phyloP scores from a whole-genome alignment of 352 stramenopile genomes.

The Globisporangium alternatum region DNA sequence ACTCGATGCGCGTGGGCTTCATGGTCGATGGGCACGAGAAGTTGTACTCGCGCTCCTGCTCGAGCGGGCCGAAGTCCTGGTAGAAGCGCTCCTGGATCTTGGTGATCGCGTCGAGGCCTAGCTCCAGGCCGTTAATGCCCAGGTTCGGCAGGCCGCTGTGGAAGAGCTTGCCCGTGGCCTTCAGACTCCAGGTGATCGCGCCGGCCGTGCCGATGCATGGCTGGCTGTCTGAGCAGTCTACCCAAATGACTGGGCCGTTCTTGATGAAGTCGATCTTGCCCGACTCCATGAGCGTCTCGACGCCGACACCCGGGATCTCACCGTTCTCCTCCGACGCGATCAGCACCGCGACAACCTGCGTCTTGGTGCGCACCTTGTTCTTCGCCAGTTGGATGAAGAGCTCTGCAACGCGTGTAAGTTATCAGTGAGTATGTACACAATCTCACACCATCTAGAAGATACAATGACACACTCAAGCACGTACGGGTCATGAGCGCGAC shows the following conservation, averaged over 20 bases:
- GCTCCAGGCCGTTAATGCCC: constrained; percentile 89
- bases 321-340: constrained; percentile 89
- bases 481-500: constrained; percentile 87
- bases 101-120: constrained; percentile 81
- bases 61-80: constrained; percentile 79
- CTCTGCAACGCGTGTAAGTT: constrained; percentile 21
- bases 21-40: constrained; percentile 88
- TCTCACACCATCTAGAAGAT: neutral
- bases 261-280: constrained; percentile 92
- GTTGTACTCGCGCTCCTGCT: constrained; percentile 88
- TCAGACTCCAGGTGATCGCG: constrained; percentile 86
- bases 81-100: constrained; percentile 91
- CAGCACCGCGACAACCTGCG: constrained; percentile 84
- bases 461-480: constrained; percentile 1
- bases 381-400: constrained; percentile 77
- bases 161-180: constrained; percentile 90
- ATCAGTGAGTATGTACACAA: neutral
- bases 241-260: constrained; percentile 90
- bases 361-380: constrained; percentile 65
- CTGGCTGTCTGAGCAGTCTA: constrained; percentile 91
- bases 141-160: constrained; percentile 89
- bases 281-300: constrained; percentile 86
- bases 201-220: constrained; percentile 91
- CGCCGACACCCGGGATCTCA: constrained; percentile 82
- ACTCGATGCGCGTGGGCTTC: constrained; percentile 85